phyloP scores from a whole-genome alignment of 257 asterid species.

The Mitragyna speciosa region DNA sequence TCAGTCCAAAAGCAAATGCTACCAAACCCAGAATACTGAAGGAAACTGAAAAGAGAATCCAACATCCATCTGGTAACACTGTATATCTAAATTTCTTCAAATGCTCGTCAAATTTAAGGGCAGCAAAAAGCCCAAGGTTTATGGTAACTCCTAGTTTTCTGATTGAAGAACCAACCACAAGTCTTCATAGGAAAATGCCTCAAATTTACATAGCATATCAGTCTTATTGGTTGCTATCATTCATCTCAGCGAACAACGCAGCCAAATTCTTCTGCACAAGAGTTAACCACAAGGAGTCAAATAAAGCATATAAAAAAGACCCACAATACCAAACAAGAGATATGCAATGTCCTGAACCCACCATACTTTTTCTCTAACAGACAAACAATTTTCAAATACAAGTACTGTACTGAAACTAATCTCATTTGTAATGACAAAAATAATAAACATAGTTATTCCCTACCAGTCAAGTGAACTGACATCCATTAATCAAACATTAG shows the following conservation, averaged over 20 bases:
- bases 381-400: not conserved
- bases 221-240: constrained; percentile 2
- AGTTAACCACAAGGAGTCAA: not conserved
- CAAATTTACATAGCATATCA: constrained; percentile 7
- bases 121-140: not conserved
- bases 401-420: no score
- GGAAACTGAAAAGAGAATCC: constrained; percentile 7
- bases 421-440: not conserved
- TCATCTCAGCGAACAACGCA: not conserved
- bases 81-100: constrained; percentile 13
- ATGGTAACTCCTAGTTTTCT: constrained; percentile 8
- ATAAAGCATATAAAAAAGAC: not conserved
- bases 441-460: not conserved
- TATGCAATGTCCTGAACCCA: not conserved
- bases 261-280: constrained; percentile 6
- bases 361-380: not conserved
- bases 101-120: constrained; percentile 15
- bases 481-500: not conserved
- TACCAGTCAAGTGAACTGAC: not conserved
- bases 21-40: not conserved
- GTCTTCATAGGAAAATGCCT: not conserved
- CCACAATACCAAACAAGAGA: not conserved
- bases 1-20: constrained; percentile 12
- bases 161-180: constrained; percentile 8
- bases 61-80: constrained; percentile 11